Conservation (phyloP, 305 asterid species). For the Coffea humblotiana region DNA sequence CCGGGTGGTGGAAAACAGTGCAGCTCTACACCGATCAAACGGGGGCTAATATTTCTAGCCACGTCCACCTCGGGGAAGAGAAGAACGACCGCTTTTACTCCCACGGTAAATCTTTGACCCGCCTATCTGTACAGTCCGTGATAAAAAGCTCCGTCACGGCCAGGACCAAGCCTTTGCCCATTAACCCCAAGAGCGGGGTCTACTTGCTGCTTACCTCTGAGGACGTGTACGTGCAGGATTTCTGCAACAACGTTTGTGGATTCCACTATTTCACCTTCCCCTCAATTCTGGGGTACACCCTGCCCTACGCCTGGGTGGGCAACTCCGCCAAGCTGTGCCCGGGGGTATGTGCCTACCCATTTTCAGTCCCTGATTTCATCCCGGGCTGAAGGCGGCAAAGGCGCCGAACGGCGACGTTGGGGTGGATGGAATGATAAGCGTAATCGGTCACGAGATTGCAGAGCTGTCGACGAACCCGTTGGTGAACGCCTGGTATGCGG, state of each 20-base stretch:
- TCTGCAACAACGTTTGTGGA: slow-evolving; percentile 68
- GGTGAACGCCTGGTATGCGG: slow-evolving; percentile 62
- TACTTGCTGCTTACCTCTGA: slow-evolving; percentile 67
- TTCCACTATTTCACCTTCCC: slow-evolving; percentile 82
- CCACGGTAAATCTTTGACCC: slow-evolving; percentile 58
- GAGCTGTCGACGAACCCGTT: slow-evolving; percentile 58
- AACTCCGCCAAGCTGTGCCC: slow-evolving; percentile 54
- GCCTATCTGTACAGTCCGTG: slow-evolving; percentile 63
- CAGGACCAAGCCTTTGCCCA: slow-evolving; percentile 55
- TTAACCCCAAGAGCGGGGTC: slow-evolving; percentile 61
- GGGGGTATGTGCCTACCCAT: slow-evolving; percentile 52
- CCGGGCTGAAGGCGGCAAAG: slow-evolving; percentile 41
- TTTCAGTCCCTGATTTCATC: slow-evolving; percentile 48
- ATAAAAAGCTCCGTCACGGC: slow-evolving; percentile 63
- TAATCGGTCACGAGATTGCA: slow-evolving; percentile 56
- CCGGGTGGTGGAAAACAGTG: slow-evolving; percentile 84
- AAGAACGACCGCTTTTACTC: slow-evolving; percentile 67
- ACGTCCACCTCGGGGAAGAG: slow-evolving; percentile 57
- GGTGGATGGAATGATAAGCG: slow-evolving; percentile 63
- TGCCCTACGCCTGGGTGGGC: slow-evolving; percentile 65
- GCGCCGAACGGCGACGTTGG: slow-evolving; percentile 56
- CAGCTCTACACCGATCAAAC: slow-evolving; percentile 70
- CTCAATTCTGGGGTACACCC: slow-evolving; percentile 61
- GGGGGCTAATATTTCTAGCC: slow-evolving; percentile 58
- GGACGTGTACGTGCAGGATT: slow-evolving; percentile 67